Evolutionary conservation across 495 filamentous ascomycete genomes (phyloP), one percentile per base, ranked within the genome.

Genomic region (Penicillium cataractarum): DNA sequence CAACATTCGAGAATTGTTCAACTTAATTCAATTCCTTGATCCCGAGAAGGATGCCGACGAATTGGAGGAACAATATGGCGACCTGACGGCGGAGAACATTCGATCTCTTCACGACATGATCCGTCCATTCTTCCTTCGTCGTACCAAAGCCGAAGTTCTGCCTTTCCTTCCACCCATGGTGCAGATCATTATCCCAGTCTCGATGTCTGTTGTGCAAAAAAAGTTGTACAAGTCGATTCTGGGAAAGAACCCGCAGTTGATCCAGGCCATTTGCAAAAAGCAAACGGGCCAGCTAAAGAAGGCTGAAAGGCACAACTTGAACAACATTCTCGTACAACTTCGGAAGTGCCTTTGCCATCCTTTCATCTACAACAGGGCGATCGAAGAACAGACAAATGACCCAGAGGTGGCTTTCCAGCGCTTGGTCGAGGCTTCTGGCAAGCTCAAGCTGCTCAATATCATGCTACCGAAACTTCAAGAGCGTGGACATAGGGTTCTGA

Each of bases 321-420:
- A 86, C 77, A 99, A 98, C 65, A 97, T 98, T 35, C 79, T 99
- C 27, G 92, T 97, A 86, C 94, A 98, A 72, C 84, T 99, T 13
- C 89, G 95, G 2, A 97, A 97, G 71, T 96, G 92, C 64, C 83
- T 99, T 7, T 94, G 93, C 63, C 95, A 99, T 74, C 96, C 95
- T 2, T 99, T 97, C 68, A 86, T 97, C 29, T 99, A 97, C 78
- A 97, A 86, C 74, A 74, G 79, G 48, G 87, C 87, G 2, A 96
- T 99, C 56, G 95, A 99, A 72, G 96, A 99, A 69, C 84, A 84
- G 26, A 85, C 74, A 1, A 66, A 78, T 2, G 78, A 82, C 40
- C 63, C 78, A 0, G 78, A 74, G 22, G 71, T 84, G 5, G 83
- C 87, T 27, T 88, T 90, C 62, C 86, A 88, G 3, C 96, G 94